Evolutionary conservation across 495 filamentous ascomycete genomes (phyloP).

Genomic region (Acidomyces sp.): DNA sequence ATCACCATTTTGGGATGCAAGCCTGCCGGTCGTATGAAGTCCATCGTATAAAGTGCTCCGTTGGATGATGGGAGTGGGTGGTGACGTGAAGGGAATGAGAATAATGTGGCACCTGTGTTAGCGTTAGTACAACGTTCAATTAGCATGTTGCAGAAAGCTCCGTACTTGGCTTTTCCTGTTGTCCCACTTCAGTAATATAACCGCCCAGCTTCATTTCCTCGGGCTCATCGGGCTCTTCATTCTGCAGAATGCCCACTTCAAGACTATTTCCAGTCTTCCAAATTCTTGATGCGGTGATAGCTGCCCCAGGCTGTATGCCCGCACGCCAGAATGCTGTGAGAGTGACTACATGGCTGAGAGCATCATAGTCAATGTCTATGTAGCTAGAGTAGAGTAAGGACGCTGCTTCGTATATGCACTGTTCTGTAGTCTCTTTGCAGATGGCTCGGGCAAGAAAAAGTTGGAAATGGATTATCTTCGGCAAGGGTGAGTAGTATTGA

Average conservation of each 20-base stretch:
- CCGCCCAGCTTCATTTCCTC: constrained; percentile 70
- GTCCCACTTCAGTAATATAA: constrained; percentile 62
- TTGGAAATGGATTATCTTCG: constrained; percentile 42
- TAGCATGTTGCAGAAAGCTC: constrained; percentile 10
- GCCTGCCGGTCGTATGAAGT: constrained; percentile 59
- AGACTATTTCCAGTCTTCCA: constrained; percentile 45
- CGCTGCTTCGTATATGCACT: background rate
- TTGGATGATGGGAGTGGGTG: constrained; percentile 41
- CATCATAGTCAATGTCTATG: constrained; percentile 69
- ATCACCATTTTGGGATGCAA: constrained; percentile 66
- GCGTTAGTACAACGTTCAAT: background rate
- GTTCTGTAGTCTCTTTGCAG: constrained; percentile 30
- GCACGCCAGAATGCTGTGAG: constrained; percentile 47
- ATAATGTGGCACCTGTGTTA: constrained; percentile 52
- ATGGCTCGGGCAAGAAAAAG: constrained; percentile 43
- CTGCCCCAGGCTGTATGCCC: constrained; percentile 5
- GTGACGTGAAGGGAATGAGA: constrained; percentile 85
- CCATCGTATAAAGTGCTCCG: constrained; percentile 34
- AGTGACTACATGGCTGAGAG: constrained; percentile 50
- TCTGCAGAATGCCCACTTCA: constrained; percentile 72
- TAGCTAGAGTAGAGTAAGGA: constrained; percentile 15
- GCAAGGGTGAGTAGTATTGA: constrained; percentile 55
- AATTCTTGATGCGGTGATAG: constrained; percentile 30
- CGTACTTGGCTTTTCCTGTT: constrained; percentile 56
- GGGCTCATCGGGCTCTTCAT: constrained; percentile 48